These are phyloP conservation scores for Primulina huaijiensis DNA, from an alignment of 257 asterid genomes.

Conservation along the genomic window DNA sequence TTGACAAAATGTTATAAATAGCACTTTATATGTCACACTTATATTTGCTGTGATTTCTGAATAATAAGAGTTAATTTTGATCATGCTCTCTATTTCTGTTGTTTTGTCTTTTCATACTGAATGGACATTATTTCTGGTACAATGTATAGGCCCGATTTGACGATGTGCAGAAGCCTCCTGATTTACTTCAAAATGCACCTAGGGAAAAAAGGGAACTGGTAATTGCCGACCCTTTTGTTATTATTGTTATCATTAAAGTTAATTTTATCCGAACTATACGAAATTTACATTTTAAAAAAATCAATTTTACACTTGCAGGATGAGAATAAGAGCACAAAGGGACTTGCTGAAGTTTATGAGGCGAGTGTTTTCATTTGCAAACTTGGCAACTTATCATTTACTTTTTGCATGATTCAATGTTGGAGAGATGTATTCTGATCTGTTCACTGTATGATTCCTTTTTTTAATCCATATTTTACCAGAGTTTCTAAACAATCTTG, in stretches of 20 bases:
- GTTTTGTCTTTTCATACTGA: no score
- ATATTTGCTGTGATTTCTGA: no score
- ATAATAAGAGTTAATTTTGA: no score
- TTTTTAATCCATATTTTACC: slow-evolving; percentile 15
- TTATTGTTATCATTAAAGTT: slow-evolving; percentile 18
- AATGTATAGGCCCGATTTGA: slow-evolving; percentile 73
- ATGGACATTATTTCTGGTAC: slow-evolving; percentile 16
- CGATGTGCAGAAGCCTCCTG: slow-evolving; percentile 72
- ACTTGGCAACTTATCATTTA: not conserved
- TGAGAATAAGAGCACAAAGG: slow-evolving; percentile 88
- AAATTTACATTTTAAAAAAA: slow-evolving; percentile 11
- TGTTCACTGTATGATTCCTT: not conserved
- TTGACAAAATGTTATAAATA: not conserved
- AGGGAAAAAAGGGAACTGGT: slow-evolving; percentile 78
- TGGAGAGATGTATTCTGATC: not conserved
- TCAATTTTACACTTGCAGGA: slow-evolving; percentile 47
- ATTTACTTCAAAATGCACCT: slow-evolving; percentile 54
- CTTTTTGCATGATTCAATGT: not conserved
- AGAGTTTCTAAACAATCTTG: slow-evolving; percentile 11
- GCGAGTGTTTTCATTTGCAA: slow-evolving; percentile 37
- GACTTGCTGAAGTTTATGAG: slow-evolving; percentile 92
- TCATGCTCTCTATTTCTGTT: no score
- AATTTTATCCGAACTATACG: slow-evolving; percentile 21
- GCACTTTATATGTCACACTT: no score
- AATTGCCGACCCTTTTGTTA: slow-evolving; percentile 20